Conservation (phyloP, 2,329 filamentous ascomycete genomes). For the Fusarium buxicola region DNA sequence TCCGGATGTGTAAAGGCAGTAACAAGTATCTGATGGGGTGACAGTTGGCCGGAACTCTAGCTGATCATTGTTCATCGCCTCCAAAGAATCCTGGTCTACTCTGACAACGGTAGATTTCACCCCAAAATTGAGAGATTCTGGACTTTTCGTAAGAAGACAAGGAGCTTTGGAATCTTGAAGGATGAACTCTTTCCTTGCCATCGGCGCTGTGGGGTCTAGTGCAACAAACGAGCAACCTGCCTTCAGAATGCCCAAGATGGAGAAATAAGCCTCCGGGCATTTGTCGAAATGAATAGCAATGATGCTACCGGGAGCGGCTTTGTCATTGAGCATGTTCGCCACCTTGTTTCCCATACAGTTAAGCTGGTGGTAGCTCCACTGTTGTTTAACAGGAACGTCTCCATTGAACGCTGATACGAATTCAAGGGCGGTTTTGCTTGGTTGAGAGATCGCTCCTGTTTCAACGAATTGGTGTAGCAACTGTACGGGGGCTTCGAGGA, state of each 20-base stretch:
- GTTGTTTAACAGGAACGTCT: constrained; percentile 57
- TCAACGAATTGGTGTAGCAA: constrained; percentile 87
- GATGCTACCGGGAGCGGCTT: constrained; percentile 67
- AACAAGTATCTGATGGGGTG: constrained; percentile 71
- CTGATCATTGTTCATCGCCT: constrained; percentile 7
- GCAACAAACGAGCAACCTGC: constrained; percentile 85
- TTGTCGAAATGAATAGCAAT: constrained; percentile 87
- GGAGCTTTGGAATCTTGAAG: constrained; percentile 76
- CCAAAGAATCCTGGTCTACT: constrained; percentile 50
- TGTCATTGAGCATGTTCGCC: constrained; percentile 69
- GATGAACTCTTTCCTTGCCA: constrained; percentile 81
- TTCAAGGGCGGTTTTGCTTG: constrained; percentile 76
- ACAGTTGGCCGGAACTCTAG: constrained; percentile 40
- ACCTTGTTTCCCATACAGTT: constrained; percentile 78
- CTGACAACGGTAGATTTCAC: constrained; percentile 49
- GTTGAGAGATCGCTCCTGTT: constrained; percentile 63
- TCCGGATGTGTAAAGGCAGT: constrained; percentile 88
- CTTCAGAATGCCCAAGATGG: constrained; percentile 85
- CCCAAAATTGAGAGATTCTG: constrained; percentile 49
- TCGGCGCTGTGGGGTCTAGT: constrained; percentile 79
- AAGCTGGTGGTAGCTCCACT: constrained; percentile 82
- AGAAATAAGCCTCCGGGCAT: constrained; percentile 84
- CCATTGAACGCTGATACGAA: constrained; percentile 72
- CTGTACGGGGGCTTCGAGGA: constrained; percentile 66
- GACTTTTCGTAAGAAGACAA: constrained; percentile 68